Base-by-base conservation (phyloP, 2,329 filamentous ascomycete species). In the Trichoderma sp. region DNA sequence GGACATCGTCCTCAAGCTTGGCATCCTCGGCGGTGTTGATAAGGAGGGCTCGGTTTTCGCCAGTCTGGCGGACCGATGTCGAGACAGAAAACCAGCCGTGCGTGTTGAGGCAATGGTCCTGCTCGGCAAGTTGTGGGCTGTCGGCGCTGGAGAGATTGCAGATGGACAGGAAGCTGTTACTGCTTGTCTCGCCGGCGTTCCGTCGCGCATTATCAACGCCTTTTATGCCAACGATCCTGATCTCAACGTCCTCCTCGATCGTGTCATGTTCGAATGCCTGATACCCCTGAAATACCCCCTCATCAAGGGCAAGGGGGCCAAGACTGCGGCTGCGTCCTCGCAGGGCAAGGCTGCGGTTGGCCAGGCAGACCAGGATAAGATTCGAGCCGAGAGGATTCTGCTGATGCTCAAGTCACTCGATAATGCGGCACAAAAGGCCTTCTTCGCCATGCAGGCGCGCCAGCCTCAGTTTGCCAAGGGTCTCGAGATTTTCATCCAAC, bases 191-290 rank as follows among this genome's bases (percentile, higher is more conserved):
- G 90, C 89, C 7, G 89, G 89, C 26, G 92, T 96, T 45, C 94
- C 95, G 2, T 90, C 90, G 1, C 90, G 88, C 67, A 92, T 99
- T 51, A 87, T 97, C 68, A 92, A 93, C 73, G 89, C 90, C 0
- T 93, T 90, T 72, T 99, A 97, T 75, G 90, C 92, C 67, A 97
- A 97, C 73, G 93, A 97, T 74, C 80, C 82, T 1, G 93, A 97
- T 68, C 86, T 97, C 60, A 95, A 96, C 72, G 85, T 92, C 21
- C 82, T 96, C 44, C 84, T 98, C 21, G 92, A 97, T 70, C 87
- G 89, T 61, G 92, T 94, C 39, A 82, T 96, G 67, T 96, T 90
- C 73, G 94, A 98, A 71, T 91, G 88, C 52, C 83, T 99, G 10
- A 82, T 99, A n/a, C 95, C 95, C 0, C 81, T 98, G n/a, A 87